Evolutionary conservation across 805 yeast species (phyloP).

Genomic region (Grigorovia humatica): DNA sequence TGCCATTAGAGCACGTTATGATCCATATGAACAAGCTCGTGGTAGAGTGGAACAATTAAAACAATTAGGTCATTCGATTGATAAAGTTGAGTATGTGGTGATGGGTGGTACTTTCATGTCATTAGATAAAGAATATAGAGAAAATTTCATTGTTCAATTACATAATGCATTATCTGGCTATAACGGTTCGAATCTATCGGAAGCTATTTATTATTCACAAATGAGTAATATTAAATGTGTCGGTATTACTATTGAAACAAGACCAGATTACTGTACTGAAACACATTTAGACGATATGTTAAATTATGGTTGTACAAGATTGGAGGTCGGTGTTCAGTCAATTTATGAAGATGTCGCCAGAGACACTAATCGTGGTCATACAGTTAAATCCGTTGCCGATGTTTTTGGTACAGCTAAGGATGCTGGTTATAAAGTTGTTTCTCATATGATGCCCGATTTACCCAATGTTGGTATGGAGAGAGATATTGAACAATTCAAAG

Average conservation of each 20-base stretch:
- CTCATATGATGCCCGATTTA: conserved; percentile 99
- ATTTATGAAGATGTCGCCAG: conserved; percentile 97
- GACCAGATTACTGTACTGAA: conserved; percentile 97
- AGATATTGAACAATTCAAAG: conserved; percentile 90
- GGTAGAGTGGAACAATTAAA: conserved; percentile 94
- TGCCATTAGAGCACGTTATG: conserved; percentile 97
- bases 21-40: conserved; percentile 96
- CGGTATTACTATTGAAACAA: conserved; percentile 94
- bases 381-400: conserved; percentile 91
- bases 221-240: conserved; percentile 95
- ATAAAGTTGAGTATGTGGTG: conserved; percentile 92
- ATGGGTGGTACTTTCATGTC: conserved; percentile 99
- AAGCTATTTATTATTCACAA: conserved; percentile 83
- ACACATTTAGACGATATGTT: conserved; percentile 94
- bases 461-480: conserved; percentile 99
- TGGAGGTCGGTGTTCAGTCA: conserved; percentile 95
- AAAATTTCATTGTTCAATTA: conserved; percentile 73
- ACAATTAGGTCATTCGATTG: conserved; percentile 91
- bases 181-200: conserved; percentile 78
- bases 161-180: conserved; percentile 94
- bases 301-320: conserved; percentile 89
- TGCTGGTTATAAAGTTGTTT: conserved; percentile 94
- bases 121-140: conserved; percentile 80
- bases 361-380: conserved; percentile 96
- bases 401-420: conserved; percentile 95